Percentiles rank a stretch among this genome's conserved stretches.
Evolutionary conservation across 2,329 filamentous ascomycete species (phyloP).

Genomic region (Penicillium sp.): DNA sequence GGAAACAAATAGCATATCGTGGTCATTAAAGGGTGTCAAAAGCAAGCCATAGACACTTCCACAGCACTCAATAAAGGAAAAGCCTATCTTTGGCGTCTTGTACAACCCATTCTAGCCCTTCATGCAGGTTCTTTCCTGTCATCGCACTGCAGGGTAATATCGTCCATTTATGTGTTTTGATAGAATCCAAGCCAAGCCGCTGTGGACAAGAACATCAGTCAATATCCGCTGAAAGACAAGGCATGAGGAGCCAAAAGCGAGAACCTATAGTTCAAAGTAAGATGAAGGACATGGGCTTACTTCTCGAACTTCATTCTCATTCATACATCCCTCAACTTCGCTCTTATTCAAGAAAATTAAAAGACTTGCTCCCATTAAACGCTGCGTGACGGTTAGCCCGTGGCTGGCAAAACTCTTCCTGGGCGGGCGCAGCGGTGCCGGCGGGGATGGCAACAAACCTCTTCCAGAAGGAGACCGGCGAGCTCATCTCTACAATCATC

Average conservation of each 20-base stretch:
- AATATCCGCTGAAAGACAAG: background rate
- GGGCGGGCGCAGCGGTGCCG: constrained; percentile 1
- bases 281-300: constrained; percentile 41
- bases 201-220: constrained; percentile 30
- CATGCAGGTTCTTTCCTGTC: constrained; percentile 76
- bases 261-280: too few relatives aligned
- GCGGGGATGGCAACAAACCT: constrained; percentile 50
- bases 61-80: constrained; percentile 77
- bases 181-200: constrained; percentile 69
- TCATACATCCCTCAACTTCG: constrained; percentile 85
- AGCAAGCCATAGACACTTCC: too few relatives aligned
- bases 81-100: constrained; percentile 89
- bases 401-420: too few relatives aligned
- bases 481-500: constrained; percentile 82
- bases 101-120: constrained; percentile 90
- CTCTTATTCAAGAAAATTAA: constrained; percentile 97
- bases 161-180: constrained; percentile 88
- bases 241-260: too few relatives aligned
- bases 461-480: constrained; percentile 77
- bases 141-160: constrained; percentile 90
- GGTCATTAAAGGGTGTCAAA: too few relatives aligned
- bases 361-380: constrained; percentile 81
- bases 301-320: constrained; percentile 67
- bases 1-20: too few relatives aligned
- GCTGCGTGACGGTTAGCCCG: too few relatives aligned